These are phyloP conservation scores for Prorocentrum cordatum DNA, from an alignment of 169 alveolate species.

Conservation along the genomic window DNA sequence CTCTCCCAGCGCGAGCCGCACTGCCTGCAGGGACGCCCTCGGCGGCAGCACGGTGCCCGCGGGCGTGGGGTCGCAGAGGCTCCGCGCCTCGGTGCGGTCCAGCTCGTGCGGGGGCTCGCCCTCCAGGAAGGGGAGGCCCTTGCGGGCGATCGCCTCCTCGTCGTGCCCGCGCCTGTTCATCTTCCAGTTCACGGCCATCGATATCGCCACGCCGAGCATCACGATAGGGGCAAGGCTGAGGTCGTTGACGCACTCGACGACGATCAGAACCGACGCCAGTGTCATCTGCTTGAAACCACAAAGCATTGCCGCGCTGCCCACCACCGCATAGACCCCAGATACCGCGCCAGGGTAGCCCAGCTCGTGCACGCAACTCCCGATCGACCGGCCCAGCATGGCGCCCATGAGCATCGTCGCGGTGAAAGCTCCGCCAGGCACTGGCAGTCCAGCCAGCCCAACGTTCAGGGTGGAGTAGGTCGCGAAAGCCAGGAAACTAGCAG, in stretches of 20 bases:
- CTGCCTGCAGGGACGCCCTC: no score
- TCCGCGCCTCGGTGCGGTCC: no score
- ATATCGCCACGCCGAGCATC: slow-evolving; percentile 47
- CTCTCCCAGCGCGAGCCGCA: no score
- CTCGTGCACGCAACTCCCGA: slow-evolving; percentile 5
- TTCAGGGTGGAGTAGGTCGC: slow-evolving; percentile 32
- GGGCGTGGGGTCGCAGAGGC: no score
- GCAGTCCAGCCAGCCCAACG: slow-evolving; percentile 35
- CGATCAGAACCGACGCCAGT: slow-evolving; percentile 28
- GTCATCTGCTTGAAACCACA: slow-evolving; percentile 65
- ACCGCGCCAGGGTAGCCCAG: neutral
- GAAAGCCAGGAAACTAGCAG: slow-evolving; percentile 26
- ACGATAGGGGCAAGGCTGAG: slow-evolving; percentile 33
- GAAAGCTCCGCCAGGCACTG: slow-evolving; percentile 58
- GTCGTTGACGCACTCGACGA: slow-evolving; percentile 60
- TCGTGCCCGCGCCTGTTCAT: slow-evolving; percentile 50
- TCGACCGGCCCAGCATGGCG: slow-evolving; percentile 41
- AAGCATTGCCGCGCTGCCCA: slow-evolving; percentile 43
- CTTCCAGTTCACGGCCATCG: slow-evolving; percentile 47
- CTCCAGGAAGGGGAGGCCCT: slow-evolving; percentile 12
- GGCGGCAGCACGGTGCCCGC: no score
- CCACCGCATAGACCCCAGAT: slow-evolving; percentile 26
- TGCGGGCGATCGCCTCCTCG: slow-evolving; percentile 48
- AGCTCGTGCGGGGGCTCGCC: slow-evolving; percentile 12
- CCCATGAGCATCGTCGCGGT: slow-evolving; percentile 55